Evolutionary conservation across 1,284 basidiomycete species (phyloP), one percentile per base, ranked within the genome.

Genomic region (Meira miltonrushii): DNA sequence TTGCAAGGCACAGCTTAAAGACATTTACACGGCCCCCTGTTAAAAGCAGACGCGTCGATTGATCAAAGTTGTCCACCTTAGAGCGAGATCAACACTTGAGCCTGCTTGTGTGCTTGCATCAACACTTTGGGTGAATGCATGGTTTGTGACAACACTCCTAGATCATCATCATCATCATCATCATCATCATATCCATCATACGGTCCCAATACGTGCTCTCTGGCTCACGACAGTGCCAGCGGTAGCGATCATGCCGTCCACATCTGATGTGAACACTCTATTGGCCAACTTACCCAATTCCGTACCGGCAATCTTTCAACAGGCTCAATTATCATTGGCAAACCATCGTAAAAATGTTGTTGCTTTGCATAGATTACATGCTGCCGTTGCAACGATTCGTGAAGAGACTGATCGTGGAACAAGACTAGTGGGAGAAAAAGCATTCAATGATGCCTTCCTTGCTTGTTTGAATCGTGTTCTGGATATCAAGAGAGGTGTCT

Each of bases 331-430:
- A 43, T 87, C 90, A 0, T 79, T 87, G 10, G 89, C 92, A 7
- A 92, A 90, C 77, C 92, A 90, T 78, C 85, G 88, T 64, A 97
- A 97, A 83, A 95, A 96, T 79, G 85, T 87, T 60, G 88, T 92
- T 53, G 86, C 87, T 0, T 84, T 97, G 1, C 84, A 88, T 81
- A 92, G 92, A 77, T 79, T 93, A 43, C 92, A 95, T 67, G 71
- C 81, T 17, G 84, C 87, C 66, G 86, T 87, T 28, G 82, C 85
- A 0, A 72, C 79, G 1, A 78, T 88, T 65, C 86, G 82, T 2
- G 83, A 88, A 60, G 58, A 81, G 8, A 77, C 83, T 19, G 81
- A 82, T 23, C 81, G 79, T 56, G 82, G 81, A 48, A 79, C 83
- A 51, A 86, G 85, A 64, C 82, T 88, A 7, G 82, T 85, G 0